These are phyloP conservation scores for Puccinia triticina DNA, from an alignment of 1,284 basidiomycete genomes.

Conservation along the genomic window DNA sequence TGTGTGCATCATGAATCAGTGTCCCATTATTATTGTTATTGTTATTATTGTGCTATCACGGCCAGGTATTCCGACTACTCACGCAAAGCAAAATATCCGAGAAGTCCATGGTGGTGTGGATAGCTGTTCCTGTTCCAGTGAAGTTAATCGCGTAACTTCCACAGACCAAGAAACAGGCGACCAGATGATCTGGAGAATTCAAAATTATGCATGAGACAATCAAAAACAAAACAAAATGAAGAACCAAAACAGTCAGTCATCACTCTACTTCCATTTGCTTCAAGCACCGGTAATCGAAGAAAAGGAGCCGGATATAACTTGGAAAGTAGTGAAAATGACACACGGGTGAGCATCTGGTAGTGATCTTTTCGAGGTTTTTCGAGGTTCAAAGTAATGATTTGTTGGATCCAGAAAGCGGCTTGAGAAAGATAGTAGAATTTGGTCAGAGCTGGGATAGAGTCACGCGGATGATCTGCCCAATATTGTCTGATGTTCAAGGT, in stretches of 20 bases:
- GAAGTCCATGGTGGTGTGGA: conserved; percentile 60
- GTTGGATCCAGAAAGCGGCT: conserved; percentile 60
- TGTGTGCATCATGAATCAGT: background rate
- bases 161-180: conserved; percentile 58
- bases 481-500: conserved; percentile 47
- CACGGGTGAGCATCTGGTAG: conserved; percentile 59
- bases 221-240: background rate
- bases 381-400: conserved; percentile 59
- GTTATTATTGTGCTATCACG: background rate
- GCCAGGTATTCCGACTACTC: conserved; percentile 10
- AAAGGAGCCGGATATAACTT: background rate
- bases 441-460: conserved; percentile 55
- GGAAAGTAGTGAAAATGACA: background rate
- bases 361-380: conserved; percentile 60
- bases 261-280: background rate
- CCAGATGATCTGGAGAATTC: conserved; percentile 56
- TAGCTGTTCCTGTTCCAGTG: conserved; percentile 58
- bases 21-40: background rate
- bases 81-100: conserved; percentile 59
- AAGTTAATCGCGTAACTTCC: conserved; percentile 58
- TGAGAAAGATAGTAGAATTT: conserved; percentile 60
- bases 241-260: background rate
- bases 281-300: background rate
- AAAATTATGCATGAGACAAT: too few species aligned
- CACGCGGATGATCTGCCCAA: conserved; percentile 55